phyloP scores from a whole-genome alignment of 2,329 filamentous ascomycete species.

The Myriosclerotinia curreyana region DNA sequence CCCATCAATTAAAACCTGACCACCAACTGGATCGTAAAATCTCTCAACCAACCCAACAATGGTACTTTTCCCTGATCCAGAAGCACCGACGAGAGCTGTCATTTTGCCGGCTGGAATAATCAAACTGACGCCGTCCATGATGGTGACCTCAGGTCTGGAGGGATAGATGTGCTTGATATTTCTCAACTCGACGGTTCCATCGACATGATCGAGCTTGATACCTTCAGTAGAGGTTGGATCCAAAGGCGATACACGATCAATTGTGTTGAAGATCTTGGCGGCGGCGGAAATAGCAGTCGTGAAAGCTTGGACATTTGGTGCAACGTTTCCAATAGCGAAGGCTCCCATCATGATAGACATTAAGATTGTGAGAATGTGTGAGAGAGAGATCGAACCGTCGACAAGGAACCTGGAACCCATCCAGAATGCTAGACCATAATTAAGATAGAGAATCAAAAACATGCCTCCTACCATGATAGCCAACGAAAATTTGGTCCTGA shows the following conservation, averaged over 20 bases:
- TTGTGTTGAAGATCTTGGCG: constrained; percentile 89
- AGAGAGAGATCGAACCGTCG: constrained; percentile 60
- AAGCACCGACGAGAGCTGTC: constrained; percentile 89
- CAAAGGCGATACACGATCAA: constrained; percentile 81
- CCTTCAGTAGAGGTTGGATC: constrained; percentile 72
- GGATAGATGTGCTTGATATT: constrained; percentile 92
- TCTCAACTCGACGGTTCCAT: constrained; percentile 76
- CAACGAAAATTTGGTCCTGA: constrained; percentile 68
- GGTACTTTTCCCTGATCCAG: constrained; percentile 91
- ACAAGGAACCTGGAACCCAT: constrained; percentile 75
- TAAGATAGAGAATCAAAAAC: constrained; percentile 81
- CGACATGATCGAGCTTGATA: constrained; percentile 66
- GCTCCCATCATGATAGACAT: constrained; percentile 91
- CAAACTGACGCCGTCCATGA: constrained; percentile 81
- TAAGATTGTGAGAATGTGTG: constrained; percentile 76
- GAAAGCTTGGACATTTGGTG: constrained; percentile 83
- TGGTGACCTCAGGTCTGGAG: constrained; percentile 81
- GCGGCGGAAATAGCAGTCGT: constrained; percentile 79
- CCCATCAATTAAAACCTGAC: constrained; percentile 76
- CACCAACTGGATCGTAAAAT: constrained; percentile 87
- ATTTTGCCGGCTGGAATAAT: constrained; percentile 84
- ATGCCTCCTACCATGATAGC: constrained; percentile 78
- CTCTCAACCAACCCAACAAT: constrained; percentile 90
- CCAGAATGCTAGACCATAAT: constrained; percentile 88
- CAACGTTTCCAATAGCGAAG: constrained; percentile 84